Conservation (phyloP, 2,329 filamentous ascomycete genomes). For the Stemphylium lycopersici region DNA sequence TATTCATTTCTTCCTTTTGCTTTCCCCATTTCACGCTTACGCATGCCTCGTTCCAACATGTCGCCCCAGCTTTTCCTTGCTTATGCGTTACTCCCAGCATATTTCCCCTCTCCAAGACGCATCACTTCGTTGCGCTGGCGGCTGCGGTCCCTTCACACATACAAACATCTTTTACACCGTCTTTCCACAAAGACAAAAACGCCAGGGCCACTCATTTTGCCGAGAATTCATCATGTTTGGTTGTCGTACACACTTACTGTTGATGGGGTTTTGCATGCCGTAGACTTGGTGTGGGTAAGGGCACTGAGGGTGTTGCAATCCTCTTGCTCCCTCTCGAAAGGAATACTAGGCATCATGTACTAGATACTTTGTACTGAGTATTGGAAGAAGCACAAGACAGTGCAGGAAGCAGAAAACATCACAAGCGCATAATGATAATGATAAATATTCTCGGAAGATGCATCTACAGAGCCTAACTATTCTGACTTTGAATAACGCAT, state of each 20-base stretch:
- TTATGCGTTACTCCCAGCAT: neutral
- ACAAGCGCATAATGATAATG: too few relatives aligned
- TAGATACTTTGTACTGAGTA: too few relatives aligned
- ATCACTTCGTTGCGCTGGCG: neutral
- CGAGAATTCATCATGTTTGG: neutral
- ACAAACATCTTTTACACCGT: slow-evolving; percentile 2
- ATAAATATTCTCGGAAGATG: too few relatives aligned
- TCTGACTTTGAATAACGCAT: too few relatives aligned
- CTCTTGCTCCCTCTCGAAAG: too few relatives aligned
- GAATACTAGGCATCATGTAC: too few relatives aligned
- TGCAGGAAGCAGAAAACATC: too few relatives aligned
- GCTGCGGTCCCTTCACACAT: neutral
- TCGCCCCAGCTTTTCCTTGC: neutral
- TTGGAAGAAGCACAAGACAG: too few relatives aligned
- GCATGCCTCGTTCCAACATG: neutral
- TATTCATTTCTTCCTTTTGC: neutral
- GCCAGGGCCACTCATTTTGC: slow-evolving; percentile 28
- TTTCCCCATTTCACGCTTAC: neutral
- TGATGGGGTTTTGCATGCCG: too few relatives aligned
- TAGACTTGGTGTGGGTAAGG: too few relatives aligned
- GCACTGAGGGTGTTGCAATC: too few relatives aligned
- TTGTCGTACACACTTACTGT: neutral
- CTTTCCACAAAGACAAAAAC: slow-evolving; percentile 10
- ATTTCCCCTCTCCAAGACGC: neutral
- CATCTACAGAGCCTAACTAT: too few relatives aligned